Base-by-base conservation (phyloP, 1,139 yeast genomes). In the Scheffersomyces lignicola region DNA sequence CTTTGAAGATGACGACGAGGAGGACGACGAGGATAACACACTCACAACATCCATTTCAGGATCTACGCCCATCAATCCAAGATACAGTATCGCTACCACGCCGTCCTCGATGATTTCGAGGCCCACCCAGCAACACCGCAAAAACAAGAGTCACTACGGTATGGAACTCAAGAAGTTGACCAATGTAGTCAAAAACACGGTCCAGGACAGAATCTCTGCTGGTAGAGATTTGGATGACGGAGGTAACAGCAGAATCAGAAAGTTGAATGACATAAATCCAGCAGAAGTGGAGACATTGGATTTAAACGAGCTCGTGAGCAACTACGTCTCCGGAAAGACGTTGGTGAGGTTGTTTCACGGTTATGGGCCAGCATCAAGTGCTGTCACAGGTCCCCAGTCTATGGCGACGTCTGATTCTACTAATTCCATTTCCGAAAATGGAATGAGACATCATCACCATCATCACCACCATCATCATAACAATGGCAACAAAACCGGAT, bases 141-240 rank as follows among this genome's bases (percentile, higher is more conserved):
- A 59, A 49, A 58, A 53, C 40, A 62, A 50, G 40, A 54, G 54
- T 37, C 54, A 60, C 35, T 69, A 69, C 37, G 60, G 73, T 18
- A 62, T 64, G 40, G 76, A 83, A 49, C 63, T 83, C 34, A 75
- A 81, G 41, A 83, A 82, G 34, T 61, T 83, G 36, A 79, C 80
- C 25, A 79, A 75, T 49, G 85, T 70, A 18, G 87, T 86, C 28
- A 85, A 83, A 47, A 75, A 76, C 18, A 83, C 90, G 0, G 87
- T 86, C 31, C 87, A 83, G 50, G 95, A 86, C 49, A 62, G 62
- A 42, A 63, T 69, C 17, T 58, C 52, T 35, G 60, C 63, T 5
- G 55, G 57, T 28, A 59, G 54, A 28, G 58, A 52, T 18, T 62
- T 59, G 24, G 63, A 58, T 15, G 51, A 45, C 7, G 38, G 45